phyloP scores from a whole-genome alignment of 352 stramenopile genomes.

The Peronospora belbahrii region DNA sequence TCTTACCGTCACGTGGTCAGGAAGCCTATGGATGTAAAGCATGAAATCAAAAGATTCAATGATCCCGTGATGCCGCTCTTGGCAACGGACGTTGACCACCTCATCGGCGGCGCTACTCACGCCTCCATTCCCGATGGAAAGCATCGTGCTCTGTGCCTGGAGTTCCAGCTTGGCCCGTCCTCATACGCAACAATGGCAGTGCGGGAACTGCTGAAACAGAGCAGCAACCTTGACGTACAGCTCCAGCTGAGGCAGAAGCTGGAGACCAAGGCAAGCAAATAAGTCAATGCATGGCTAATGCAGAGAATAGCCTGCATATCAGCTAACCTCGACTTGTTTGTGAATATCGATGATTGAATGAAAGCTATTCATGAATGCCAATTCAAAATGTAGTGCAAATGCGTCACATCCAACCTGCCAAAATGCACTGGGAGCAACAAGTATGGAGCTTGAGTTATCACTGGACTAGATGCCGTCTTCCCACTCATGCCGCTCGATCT shows the following conservation, averaged over 20 bases:
- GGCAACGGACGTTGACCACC: slow-evolving; percentile 88
- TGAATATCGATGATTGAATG: not conserved
- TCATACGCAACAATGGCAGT: slow-evolving; percentile 95
- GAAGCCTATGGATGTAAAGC: slow-evolving; percentile 82
- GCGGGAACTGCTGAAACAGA: slow-evolving; percentile 93
- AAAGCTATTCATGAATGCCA: not conserved
- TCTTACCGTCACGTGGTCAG: slow-evolving; percentile 91
- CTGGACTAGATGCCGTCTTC: slow-evolving; percentile 29
- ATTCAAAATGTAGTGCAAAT: not conserved
- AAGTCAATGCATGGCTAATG: slow-evolving; percentile 3
- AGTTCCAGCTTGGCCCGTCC: slow-evolving; percentile 80
- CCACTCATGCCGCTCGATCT: slow-evolving; percentile 73
- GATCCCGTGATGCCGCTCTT: slow-evolving; percentile 89
- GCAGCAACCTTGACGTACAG: slow-evolving; percentile 71
- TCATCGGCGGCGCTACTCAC: slow-evolving; percentile 30
- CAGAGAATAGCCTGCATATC: slow-evolving; percentile 1
- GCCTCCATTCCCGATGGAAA: slow-evolving; percentile 57
- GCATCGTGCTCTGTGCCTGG: slow-evolving; percentile 60
- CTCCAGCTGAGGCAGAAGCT: slow-evolving; percentile 45
- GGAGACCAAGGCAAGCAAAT: slow-evolving; percentile 11
- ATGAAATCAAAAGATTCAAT: slow-evolving; percentile 89
- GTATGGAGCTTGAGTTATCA: not conserved
- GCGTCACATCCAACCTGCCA: not conserved
- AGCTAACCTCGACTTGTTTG: slow-evolving; percentile 2
- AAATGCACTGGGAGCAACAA: no score